Evolutionary conservation across 352 stramenopile genomes (phyloP), one percentile per base, ranked within the genome.

Genomic region (Blastocystis sp.): DNA sequence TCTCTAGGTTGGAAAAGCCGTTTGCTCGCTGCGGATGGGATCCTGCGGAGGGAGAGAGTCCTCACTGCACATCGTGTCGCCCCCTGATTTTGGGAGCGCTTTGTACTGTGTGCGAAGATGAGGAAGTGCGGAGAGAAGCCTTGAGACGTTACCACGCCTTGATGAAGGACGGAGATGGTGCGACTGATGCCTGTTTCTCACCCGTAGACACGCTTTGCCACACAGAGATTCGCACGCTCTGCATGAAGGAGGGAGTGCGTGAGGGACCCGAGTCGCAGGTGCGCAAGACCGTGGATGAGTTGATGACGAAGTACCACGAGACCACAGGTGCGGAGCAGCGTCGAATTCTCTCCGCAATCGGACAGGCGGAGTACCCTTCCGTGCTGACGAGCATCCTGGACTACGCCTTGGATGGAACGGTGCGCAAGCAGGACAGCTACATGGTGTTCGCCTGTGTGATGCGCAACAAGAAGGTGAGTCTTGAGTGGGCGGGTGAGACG

Each of bases 321-420:
- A 69, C 65, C 8, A 64, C 64, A n/a, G 62, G 65, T 26, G 62
- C 76, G 47, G 55, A 85, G 65, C 79, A 90, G 53, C 45, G 45
- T 20, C 65, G 73, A 39, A 85, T 91, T 56, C 79, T 95, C 50
- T 30, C 78, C 16, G 92, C 92, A 2, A 92, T 95, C 63, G 93
- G 93, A 7, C 91, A 81, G 39, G 91, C 94, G 13, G 91, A 92
- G 26, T 79, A 92, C 59, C 73, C 90, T 26, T 54, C 79, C 13
- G 50, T 91, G 5, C 93, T 95, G 88, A 90, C 90, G 45, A 91
- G 93, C 65, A 92, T 94, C 13, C 91, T 96, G n/a, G 92, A 95
- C 64, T 96, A 93, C 92, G 91, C 92, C 1, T 76, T 96, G 2
- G 90, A 68, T 41, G 90, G 79, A 53, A 92, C 92, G 13, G 92